These are phyloP conservation scores for Singerocomus rubriflavus DNA, from an alignment of 1,284 basidiomycete species.

Conservation along the genomic window DNA sequence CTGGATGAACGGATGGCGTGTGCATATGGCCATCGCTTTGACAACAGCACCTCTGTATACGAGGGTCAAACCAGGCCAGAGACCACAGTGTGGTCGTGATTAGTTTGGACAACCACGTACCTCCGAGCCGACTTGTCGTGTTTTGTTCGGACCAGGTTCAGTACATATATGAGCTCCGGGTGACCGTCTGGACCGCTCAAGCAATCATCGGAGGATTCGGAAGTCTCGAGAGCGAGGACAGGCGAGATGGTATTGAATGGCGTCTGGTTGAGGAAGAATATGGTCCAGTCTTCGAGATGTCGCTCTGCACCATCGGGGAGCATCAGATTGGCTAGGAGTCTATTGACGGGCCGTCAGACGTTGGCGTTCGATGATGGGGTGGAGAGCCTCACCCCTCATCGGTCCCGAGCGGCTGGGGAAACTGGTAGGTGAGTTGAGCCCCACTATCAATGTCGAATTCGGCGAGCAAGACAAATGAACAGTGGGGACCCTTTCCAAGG, in stretches of 20 bases:
- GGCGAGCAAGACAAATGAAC: slow-evolving; percentile 89
- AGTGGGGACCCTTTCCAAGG: slow-evolving; percentile 56
- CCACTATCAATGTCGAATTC: slow-evolving; percentile 96
- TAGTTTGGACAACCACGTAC: slow-evolving; percentile 42
- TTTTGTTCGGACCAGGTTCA: slow-evolving; percentile 95
- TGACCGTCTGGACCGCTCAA: slow-evolving; percentile 35
- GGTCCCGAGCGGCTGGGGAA: slow-evolving; percentile 86
- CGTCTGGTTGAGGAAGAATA: slow-evolving; percentile 96
- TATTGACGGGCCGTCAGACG: slow-evolving; percentile 35
- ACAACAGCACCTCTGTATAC: slow-evolving; percentile 85
- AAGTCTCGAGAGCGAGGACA: slow-evolving; percentile 69
- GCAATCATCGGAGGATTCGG: slow-evolving; percentile 47
- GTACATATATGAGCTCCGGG: slow-evolving; percentile 80
- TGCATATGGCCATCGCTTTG: slow-evolving; percentile 95
- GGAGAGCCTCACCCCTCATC: slow-evolving; percentile 77
- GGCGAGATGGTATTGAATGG: slow-evolving; percentile 82
- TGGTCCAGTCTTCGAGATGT: slow-evolving; percentile 95
- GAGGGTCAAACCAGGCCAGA: slow-evolving; percentile 11
- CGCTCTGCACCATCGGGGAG: slow-evolving; percentile 96
- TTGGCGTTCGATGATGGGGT: background rate
- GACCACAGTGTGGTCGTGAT: slow-evolving; percentile 4
- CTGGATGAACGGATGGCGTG: slow-evolving; percentile 92
- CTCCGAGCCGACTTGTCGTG: slow-evolving; percentile 84
- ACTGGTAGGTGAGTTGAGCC: slow-evolving; percentile 89
- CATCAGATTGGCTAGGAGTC: slow-evolving; percentile 95